Conservation (phyloP, 164 flowering plant species). For the Euptelea pleiosperma region DNA sequence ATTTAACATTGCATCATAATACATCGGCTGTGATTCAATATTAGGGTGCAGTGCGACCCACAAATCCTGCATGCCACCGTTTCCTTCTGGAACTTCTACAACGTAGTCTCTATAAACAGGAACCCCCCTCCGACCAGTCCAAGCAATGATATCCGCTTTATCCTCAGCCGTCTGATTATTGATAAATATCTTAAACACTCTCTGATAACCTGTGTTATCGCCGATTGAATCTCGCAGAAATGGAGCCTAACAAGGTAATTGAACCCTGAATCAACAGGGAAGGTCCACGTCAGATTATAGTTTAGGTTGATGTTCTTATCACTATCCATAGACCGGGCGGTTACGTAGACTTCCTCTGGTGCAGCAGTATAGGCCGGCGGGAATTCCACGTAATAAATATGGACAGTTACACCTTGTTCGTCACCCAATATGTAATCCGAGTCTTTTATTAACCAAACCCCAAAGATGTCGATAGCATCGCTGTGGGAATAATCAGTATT, state of each 20-base stretch:
- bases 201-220: constrained; percentile 9
- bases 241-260: too few species aligned
- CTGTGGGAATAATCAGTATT: background rate
- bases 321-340: constrained; percentile 22
- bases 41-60: too few species aligned
- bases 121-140: constrained; percentile 11
- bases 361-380: constrained; percentile 4
- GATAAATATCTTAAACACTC: constrained; percentile 25
- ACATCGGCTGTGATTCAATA: too few species aligned
- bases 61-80: too few species aligned
- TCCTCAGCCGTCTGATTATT: constrained; percentile 19
- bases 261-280: constrained; percentile 44
- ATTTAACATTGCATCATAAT: too few species aligned
- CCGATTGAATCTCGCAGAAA: constrained; percentile 32
- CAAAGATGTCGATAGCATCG: constrained; percentile 17
- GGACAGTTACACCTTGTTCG: background rate
- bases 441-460: constrained; percentile 20
- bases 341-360: constrained; percentile 11
- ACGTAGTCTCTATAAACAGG: constrained; percentile 29
- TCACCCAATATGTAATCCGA: background rate
- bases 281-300: constrained; percentile 47
- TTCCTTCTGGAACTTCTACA: background rate
- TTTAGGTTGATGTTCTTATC: constrained; percentile 5
- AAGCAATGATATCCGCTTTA: constrained; percentile 17
- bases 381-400: background rate